These are phyloP conservation scores for Stylosanthes scabra DNA, from an alignment of 331 rosid species.

Conservation along the genomic window DNA sequence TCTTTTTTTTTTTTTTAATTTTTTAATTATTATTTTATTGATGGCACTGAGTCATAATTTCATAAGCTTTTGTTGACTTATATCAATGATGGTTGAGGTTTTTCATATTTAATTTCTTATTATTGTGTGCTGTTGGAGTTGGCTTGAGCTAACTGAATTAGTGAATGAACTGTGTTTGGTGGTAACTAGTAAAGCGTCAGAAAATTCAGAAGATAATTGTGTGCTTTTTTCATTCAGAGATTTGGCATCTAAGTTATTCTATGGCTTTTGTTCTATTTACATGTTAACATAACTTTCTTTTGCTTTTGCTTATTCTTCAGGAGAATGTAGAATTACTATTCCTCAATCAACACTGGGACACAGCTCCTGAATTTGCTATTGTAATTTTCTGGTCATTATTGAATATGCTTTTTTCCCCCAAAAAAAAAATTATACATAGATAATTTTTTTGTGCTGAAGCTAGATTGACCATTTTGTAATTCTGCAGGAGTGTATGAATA, in stretches of 20 bases:
- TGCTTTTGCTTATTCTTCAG: slow-evolving; percentile 42
- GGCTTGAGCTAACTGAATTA: not conserved
- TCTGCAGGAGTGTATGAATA: slow-evolving; percentile 32
- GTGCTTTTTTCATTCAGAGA: slow-evolving; percentile 8
- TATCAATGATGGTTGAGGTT: slow-evolving; percentile 6
- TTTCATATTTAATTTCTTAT: not conserved
- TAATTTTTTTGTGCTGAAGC: not conserved
- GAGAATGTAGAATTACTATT: slow-evolving; percentile 41
- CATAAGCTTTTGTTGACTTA: slow-evolving; percentile 7
- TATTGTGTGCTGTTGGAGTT: slow-evolving; percentile 12
- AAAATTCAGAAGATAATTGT: slow-evolving; percentile 4
- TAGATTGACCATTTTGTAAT: slow-evolving; percentile 32
- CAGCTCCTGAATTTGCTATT: slow-evolving; percentile 32
- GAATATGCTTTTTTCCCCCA: slow-evolving; percentile 3
- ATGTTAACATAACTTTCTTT: not conserved
- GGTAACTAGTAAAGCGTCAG: not conserved
- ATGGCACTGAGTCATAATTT: not conserved
- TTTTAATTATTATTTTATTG: not conserved
- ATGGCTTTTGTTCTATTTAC: not conserved
- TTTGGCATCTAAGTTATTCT: slow-evolving; percentile 10
- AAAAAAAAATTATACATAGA: not conserved
- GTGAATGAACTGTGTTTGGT: slow-evolving; percentile 9
- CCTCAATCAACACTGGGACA: slow-evolving; percentile 27
- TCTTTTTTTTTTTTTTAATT: too few species aligned
- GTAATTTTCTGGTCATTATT: slow-evolving; percentile 11